These are phyloP conservation scores for Ajuga reptans DNA, from an alignment of 305 asterid genomes.

Conservation along the genomic window DNA sequence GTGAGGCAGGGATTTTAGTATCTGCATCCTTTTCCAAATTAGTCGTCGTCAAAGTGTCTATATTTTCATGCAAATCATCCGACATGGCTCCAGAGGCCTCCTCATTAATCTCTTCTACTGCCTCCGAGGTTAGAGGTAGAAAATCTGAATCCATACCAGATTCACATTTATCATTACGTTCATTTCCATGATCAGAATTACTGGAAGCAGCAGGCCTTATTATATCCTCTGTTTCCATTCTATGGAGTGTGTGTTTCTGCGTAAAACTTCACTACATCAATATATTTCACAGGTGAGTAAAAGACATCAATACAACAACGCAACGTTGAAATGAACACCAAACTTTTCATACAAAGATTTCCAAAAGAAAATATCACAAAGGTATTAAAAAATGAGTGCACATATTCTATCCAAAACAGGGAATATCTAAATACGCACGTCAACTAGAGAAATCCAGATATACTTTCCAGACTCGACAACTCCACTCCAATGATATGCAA, in stretches of 20 bases:
- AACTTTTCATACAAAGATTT: not conserved
- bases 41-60: conserved; percentile 16
- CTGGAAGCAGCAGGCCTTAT: conserved; percentile 41
- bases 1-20: conserved; percentile 19
- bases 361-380: not conserved
- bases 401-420: conserved; percentile 5
- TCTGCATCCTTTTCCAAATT: conserved; percentile 32
- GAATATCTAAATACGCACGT: not conserved
- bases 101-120: conserved; percentile 29
- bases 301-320: not conserved
- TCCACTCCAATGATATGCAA: not conserved
- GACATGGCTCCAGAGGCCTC: conserved; percentile 26
- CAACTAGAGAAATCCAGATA: not conserved
- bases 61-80: conserved; percentile 22
- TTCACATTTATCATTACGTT: conserved; percentile 24
- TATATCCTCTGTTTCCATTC: conserved; percentile 55
- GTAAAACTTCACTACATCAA: conserved; percentile 17
- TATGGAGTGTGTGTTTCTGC: conserved; percentile 2
- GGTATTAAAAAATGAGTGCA: not conserved
- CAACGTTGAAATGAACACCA: not conserved
- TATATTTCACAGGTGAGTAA: conserved; percentile 8
- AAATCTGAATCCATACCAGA: conserved; percentile 26
- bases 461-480: not conserved
- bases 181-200: conserved; percentile 35
- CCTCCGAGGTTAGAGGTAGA: conserved; percentile 29